Evolutionary conservation across 2,329 filamentous ascomycete genomes (phyloP).

Genomic region (Penicillium sp.): DNA sequence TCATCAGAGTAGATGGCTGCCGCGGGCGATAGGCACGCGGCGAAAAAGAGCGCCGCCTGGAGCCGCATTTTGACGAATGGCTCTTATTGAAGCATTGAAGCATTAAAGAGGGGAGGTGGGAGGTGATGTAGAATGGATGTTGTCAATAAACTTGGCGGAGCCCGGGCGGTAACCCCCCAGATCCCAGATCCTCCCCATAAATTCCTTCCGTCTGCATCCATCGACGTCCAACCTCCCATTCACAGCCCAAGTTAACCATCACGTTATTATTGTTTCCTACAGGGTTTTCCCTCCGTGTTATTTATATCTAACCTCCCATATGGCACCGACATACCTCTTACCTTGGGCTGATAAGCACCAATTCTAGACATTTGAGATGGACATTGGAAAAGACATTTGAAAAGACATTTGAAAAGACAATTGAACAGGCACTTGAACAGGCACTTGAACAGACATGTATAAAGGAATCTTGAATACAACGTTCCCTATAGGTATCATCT

Average conservation of each 20-base stretch:
- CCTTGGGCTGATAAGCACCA: not conserved
- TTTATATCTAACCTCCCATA: not conserved
- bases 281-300: not conserved
- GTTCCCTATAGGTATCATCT: too few species aligned
- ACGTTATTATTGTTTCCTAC: not conserved
- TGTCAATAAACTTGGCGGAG: slow-evolving; percentile 20
- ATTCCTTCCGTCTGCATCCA: not conserved
- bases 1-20: slow-evolving; percentile 83
- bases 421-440: too few species aligned
- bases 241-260: not conserved
- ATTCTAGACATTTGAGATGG: not conserved
- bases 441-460: too few species aligned
- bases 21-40: slow-evolving; percentile 52
- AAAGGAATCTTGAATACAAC: too few species aligned
- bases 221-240: not conserved
- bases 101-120: slow-evolving; percentile 32
- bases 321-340: not conserved
- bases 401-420: not conserved
- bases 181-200: not conserved
- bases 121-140: slow-evolving; percentile 12
- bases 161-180: slow-evolving; percentile 22
- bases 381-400: not conserved
- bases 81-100: slow-evolving; percentile 36
- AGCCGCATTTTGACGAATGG: slow-evolving; percentile 41
- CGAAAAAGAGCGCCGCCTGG: slow-evolving; percentile 40